Conservation (phyloP, 768 basidiomycete genomes). For the Naematelia encephala region DNA sequence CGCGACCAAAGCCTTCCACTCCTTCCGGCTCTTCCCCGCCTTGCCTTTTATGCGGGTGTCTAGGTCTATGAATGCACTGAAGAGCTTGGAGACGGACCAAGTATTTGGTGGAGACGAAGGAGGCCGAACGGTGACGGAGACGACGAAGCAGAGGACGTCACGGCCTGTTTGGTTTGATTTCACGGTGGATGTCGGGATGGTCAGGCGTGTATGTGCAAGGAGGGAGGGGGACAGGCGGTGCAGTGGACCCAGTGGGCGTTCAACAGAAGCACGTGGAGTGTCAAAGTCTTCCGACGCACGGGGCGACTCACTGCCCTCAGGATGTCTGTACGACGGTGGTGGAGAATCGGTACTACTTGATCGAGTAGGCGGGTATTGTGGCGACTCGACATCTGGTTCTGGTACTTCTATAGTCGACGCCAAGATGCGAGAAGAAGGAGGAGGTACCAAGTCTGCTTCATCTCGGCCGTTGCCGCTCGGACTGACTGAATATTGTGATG, state of each 20-base stretch:
- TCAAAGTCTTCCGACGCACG: neutral
- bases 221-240: slow-evolving; percentile 53
- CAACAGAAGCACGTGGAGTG: slow-evolving; percentile 7
- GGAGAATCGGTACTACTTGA: neutral
- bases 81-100: slow-evolving; percentile 85
- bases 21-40: slow-evolving; percentile 61
- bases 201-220: slow-evolving; percentile 67
- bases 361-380: neutral
- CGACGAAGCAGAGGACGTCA: slow-evolving; percentile 84
- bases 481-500: slow-evolving; percentile 34
- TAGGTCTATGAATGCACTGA: slow-evolving; percentile 83
- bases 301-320: neutral
- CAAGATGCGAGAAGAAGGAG: slow-evolving; percentile 13
- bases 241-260: neutral
- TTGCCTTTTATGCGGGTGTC: slow-evolving; percentile 69
- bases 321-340: neutral
- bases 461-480: slow-evolving; percentile 10
- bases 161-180: slow-evolving; percentile 84
- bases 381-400: neutral
- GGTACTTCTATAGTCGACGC: neutral
- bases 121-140: slow-evolving; percentile 57
- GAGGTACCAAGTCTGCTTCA: slow-evolving; percentile 9
- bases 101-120: slow-evolving; percentile 53
- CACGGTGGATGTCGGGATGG: slow-evolving; percentile 77
- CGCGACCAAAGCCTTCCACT: slow-evolving; percentile 65